phyloP scores from a whole-genome alignment of 208 protist species.

The Wallacemonas sp. region DNA sequence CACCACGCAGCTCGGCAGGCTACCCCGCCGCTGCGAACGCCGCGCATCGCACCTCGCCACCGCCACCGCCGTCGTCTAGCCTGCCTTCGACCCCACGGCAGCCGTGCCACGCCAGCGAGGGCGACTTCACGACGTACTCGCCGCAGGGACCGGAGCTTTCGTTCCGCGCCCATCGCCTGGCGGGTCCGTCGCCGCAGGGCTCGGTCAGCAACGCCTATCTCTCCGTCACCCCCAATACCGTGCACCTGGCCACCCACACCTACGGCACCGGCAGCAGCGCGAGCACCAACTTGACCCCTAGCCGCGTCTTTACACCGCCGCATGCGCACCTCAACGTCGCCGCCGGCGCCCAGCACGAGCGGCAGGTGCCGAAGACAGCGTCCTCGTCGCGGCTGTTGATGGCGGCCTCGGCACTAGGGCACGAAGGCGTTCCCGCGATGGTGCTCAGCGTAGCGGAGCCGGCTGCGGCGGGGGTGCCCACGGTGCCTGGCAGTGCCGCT shows the following conservation, averaged over 20 bases:
- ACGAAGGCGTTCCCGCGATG: constrained; percentile 2
- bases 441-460: neutral
- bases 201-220: constrained; percentile 5
- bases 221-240: neutral
- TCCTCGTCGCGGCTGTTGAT: neutral
- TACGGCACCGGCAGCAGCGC: neutral
- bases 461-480: neutral
- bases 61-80: neutral
- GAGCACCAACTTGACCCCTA: neutral
- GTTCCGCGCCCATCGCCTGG: neutral
- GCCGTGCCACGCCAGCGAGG: neutral
- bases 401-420: neutral
- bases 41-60: neutral
- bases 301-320: neutral
- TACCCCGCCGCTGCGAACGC: neutral
- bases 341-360: neutral
- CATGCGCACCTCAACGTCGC: neutral
- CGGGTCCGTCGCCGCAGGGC: neutral
- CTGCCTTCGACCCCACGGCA: neutral
- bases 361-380: neutral
- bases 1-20: neutral
- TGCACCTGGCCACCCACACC: neutral
- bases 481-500: neutral
- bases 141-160: neutral
- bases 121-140: neutral